Conservation (phyloP, 179 eudicot genomes). For the Silene coronaria region DNA sequence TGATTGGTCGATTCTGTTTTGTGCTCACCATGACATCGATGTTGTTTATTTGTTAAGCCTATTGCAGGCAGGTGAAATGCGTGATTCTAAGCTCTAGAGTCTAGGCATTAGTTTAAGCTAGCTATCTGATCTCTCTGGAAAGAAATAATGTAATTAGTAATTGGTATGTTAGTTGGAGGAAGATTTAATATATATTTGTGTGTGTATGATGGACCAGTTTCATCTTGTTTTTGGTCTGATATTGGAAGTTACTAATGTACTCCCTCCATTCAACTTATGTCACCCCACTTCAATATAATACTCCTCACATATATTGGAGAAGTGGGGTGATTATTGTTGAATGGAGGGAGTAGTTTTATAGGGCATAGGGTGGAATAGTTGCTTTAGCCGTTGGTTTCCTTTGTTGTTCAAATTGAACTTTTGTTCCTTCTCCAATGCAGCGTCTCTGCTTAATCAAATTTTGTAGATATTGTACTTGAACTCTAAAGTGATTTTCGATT, state of each 20-base stretch:
- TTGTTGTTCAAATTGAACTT: background rate
- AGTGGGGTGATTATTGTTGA: too few relatives aligned
- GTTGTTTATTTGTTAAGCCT: background rate
- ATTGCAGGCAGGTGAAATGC: background rate
- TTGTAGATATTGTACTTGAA: background rate
- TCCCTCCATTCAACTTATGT: too few relatives aligned
- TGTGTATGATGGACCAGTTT: background rate
- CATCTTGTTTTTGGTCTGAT: slow-evolving; percentile 1
- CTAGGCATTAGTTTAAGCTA: background rate
- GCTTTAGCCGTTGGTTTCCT: background rate
- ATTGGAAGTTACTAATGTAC: background rate
- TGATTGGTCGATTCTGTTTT: background rate
- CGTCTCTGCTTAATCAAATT: background rate
- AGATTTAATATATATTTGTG: background rate
- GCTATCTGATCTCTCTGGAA: background rate
- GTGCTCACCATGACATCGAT: background rate
- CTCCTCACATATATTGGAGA: too few relatives aligned
- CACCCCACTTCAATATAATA: too few relatives aligned
- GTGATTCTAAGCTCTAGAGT: background rate
- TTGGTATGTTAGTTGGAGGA: slow-evolving; percentile 1
- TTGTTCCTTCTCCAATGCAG: background rate
- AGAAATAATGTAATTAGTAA: background rate
- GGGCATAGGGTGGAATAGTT: background rate
- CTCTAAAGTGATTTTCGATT: background rate
- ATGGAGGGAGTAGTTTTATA: too few relatives aligned